Evolutionary conservation across 2,329 filamentous ascomycete genomes (phyloP), one percentile per base, ranked within the genome.

Genomic region (Penicillium crustosum): DNA sequence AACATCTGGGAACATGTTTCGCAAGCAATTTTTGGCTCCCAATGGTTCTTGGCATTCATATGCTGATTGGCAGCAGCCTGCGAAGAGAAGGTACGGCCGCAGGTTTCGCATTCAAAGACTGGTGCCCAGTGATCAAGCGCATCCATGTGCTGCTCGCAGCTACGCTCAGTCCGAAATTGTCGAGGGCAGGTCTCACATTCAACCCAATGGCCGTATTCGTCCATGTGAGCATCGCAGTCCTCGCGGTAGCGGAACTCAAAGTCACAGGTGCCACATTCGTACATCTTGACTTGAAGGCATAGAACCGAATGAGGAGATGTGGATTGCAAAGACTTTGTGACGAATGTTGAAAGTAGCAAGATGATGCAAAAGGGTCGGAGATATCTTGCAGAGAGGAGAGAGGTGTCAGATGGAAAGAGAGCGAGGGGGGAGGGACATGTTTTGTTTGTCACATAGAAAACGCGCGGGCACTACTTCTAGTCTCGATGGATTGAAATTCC

Each of bases 21-120:
- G 10, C 25, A 44, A 17, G 42, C 6, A n/a, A 29, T 8, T 1
- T 3, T n/a, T 3, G 42, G 42, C 23, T n/a, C 5, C 42, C 42
- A 29, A 44, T 44, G 42, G n/a, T 2, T 0, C 2, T 38, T 53
- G 15, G 47, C 50, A 17, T 64, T 44, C 68, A 70, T 69, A n/a
- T 70, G 68, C 47, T 68, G 59, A 13, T 58, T 31, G 29, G 55
- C 55, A n/a, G 63, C 53, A 5, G 36, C n/a, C 33, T 58, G 52
- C 5, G 53, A 58, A 8, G 23, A 13, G 44, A 68, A 69, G 4
- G 27, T 44, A 3, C 60, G 51, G 15, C 2, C n/a, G 38, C 66
- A 70, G 3, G 61, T 69, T 23, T 70, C 60, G 42, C 66, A 69
- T 29, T 65, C 57, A 9, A 52, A 48, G 15, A 13, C 31, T 2